Percentiles rank a stretch among this genome's conserved stretches.
phyloP scores from a whole-genome alignment of 1,139 yeast genomes.

The Blastobotrys illinoisensis region DNA sequence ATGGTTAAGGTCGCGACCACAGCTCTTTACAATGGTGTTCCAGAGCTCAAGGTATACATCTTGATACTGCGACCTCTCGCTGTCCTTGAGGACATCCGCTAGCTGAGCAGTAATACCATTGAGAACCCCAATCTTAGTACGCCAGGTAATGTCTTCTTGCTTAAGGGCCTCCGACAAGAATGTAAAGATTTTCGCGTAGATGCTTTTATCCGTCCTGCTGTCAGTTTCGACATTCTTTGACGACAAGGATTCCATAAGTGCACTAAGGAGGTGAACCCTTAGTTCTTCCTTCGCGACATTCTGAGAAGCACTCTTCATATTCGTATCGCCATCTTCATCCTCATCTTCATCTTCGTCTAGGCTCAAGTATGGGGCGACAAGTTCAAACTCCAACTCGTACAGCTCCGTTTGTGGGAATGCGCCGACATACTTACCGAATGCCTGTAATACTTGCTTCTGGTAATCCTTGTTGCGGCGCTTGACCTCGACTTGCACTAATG shows the following conservation, averaged over 20 bases:
- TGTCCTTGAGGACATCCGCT: not conserved
- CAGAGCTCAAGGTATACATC: constrained; percentile 22
- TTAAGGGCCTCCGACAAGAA: not conserved
- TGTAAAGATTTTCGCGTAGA: not conserved
- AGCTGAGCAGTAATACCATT: constrained; percentile 2
- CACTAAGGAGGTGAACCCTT: constrained; percentile 32
- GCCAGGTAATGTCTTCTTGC: constrained; percentile 44
- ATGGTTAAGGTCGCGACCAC: constrained; percentile 44
- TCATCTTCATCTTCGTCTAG: constrained; percentile 23
- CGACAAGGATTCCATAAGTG: constrained; percentile 14
- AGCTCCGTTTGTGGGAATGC: constrained; percentile 31
- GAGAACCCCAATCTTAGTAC: constrained; percentile 43
- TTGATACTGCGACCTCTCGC: not conserved
- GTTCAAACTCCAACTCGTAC: constrained; percentile 31
- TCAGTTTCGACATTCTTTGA: constrained; percentile 1
- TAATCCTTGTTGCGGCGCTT: constrained; percentile 63
- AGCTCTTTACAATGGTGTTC: constrained; percentile 27
- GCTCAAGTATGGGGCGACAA: constrained; percentile 28
- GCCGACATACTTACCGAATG: constrained; percentile 25
- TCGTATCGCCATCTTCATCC: constrained; percentile 25
- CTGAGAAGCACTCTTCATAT: constrained; percentile 14
- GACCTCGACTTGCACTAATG: constrained; percentile 43
- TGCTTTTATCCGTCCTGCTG: not conserved
- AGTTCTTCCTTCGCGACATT: constrained; percentile 36
- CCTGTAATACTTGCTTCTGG: constrained; percentile 37